Percentiles rank a stretch among this genome's conserved stretches.
These are phyloP conservation scores for Raphanus sativus DNA, from an alignment of 345 rosid genomes.

Conservation along the genomic window DNA sequence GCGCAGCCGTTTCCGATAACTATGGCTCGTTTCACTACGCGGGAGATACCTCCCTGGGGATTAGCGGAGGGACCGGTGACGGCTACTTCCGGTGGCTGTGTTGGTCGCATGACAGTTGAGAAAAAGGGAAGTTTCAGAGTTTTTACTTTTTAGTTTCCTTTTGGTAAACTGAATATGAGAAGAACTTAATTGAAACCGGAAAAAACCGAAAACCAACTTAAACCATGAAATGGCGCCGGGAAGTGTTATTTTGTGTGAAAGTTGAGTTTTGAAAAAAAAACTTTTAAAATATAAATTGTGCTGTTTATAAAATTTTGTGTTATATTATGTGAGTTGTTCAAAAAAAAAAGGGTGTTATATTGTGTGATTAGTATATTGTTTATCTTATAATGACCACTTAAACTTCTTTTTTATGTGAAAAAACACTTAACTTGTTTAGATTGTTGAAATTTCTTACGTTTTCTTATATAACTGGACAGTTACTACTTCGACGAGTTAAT, in stretches of 20 bases:
- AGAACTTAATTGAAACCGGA: not conserved
- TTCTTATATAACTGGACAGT: not conserved
- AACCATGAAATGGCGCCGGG: not conserved
- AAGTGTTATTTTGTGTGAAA: not conserved
- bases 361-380: no score
- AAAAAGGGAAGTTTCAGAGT: not conserved
- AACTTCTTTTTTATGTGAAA: no score
- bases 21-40: conserved; percentile 55
- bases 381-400: no score
- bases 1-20: conserved; percentile 85
- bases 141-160: not conserved
- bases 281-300: no score
- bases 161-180: not conserved
- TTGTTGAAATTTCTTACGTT: not conserved
- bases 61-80: conserved; percentile 28
- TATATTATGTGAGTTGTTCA: no score
- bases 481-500: not conserved
- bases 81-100: conserved; percentile 39
- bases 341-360: no score
- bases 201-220: not conserved
- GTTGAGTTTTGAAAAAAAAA: not conserved
- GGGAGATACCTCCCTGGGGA: conserved; percentile 14
- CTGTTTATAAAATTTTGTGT: no score
- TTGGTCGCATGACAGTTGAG: conserved; percentile 38
- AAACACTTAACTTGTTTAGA: not conserved